Base-by-base conservation (phyloP, 352 stramenopile species). In the Pythium volutum region DNA sequence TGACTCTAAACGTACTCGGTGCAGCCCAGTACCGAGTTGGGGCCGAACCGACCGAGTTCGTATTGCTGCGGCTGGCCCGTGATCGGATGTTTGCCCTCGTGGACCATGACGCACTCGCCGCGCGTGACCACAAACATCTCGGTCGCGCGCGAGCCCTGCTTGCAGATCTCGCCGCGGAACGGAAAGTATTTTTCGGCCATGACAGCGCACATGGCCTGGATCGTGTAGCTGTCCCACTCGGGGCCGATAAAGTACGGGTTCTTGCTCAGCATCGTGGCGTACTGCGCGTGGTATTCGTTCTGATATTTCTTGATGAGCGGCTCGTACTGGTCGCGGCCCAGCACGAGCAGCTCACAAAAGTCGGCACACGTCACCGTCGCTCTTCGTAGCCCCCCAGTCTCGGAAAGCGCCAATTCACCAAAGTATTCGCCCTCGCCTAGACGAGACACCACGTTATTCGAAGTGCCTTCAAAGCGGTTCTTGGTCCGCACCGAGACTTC, bases 161-260 rank as follows among this genome's bases (percentile, higher is more conserved):
- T 89, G 67, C 81, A 93, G 31, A 93, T 84, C 60, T 91, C 82
- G 16, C 75, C 73, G 33, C 65, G 70, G 45, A 79, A 91, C 1
- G 84, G 68, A 43, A 92, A 77, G 49, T 89, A 87, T 54, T 93
- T 93, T 50, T 93, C 84, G 1, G 75, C 80, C 84, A 93, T 93
- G 34, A 93, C 84, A 0, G 80, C 87, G 45, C 84, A 93, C 82
- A 93, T 92, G 29, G 78, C 81, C 61, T 91, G 79, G 46, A 93
- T 89, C 34, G 82, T 93, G 36, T 84, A 85, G 59, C 82, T 76
- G 61, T 93, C 81, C 84, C 84, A 93, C 25, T 89, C 84, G 10
- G 79, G 71, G 2, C 84, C 84, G 27, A 79, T 79, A 49, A 93
- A 93, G 51, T 90, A 90, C 1, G 77, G 59, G 38, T 93, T 93